phyloP scores from a whole-genome alignment of 75 land plant genomes.

The Cunninghamia lanceolata region DNA sequence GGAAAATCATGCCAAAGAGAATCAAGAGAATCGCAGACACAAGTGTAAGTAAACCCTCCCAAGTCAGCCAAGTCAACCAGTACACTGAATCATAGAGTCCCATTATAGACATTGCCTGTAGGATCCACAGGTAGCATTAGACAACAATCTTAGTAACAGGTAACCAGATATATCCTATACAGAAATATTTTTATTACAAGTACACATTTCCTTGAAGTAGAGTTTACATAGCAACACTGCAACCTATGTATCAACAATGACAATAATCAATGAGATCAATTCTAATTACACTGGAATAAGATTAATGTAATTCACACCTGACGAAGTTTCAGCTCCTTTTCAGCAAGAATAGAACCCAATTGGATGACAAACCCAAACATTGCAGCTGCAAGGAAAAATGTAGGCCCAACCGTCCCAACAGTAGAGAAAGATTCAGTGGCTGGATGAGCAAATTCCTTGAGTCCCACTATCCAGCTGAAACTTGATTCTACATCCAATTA shows the following conservation, averaged over 20 bases:
- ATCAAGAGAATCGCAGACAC: constrained; percentile 75
- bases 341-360: constrained; percentile 65
- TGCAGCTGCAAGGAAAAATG: constrained; percentile 85
- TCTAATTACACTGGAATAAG: neutral
- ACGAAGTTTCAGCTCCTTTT: constrained; percentile 93
- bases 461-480: constrained; percentile 69
- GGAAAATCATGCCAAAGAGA: constrained; percentile 96
- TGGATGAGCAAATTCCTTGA: constrained; percentile 96
- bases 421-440: constrained; percentile 53
- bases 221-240: neutral
- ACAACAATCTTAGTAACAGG: neutral
- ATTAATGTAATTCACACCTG: constrained; percentile 51
- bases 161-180: neutral
- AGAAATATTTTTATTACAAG: neutral
- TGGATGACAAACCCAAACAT: constrained; percentile 99
- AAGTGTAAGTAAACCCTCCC: constrained; percentile 67
- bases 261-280: neutral
- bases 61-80: constrained; percentile 92
- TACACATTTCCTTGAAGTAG: neutral
- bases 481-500: constrained; percentile 51
- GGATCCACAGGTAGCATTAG: neutral
- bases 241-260: neutral
- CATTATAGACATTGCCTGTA: constrained; percentile 95
- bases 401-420: constrained; percentile 63
- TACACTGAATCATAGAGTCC: constrained; percentile 93